A percentile compares a stretch with the other conserved stretches of the same genome.
Evolutionary conservation across 331 rosid genomes (phyloP).

Genomic region (Cydonia oblonga): DNA sequence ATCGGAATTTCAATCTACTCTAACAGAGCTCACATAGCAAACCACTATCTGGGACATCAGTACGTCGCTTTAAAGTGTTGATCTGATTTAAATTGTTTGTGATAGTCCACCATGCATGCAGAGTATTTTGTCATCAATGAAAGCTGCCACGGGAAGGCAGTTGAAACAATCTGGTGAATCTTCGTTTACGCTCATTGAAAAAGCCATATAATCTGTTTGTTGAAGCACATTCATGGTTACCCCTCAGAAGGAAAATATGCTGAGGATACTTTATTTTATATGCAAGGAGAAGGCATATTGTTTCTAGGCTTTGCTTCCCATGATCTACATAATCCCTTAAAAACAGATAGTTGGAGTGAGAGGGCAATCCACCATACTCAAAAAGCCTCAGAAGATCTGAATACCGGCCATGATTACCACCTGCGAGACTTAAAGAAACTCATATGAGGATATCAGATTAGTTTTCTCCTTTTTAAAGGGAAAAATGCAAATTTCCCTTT

Average conservation of each 20-base stretch:
- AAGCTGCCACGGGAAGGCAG: slow-evolving; percentile 82
- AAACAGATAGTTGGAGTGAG: slow-evolving; percentile 69
- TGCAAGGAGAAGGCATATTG: slow-evolving; percentile 87
- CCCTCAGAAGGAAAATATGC: slow-evolving; percentile 76
- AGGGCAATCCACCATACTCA: slow-evolving; percentile 85
- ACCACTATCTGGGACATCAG: slow-evolving; percentile 64
- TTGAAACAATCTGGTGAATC: slow-evolving; percentile 80
- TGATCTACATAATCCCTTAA: slow-evolving; percentile 90
- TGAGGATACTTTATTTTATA: slow-evolving; percentile 72
- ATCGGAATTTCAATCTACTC: too few species aligned
- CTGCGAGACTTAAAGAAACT: slow-evolving; percentile 31
- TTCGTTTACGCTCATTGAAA: slow-evolving; percentile 76
- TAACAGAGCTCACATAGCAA: slow-evolving; percentile 73
- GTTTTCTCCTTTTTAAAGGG: not conserved
- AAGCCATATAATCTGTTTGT: slow-evolving; percentile 79
- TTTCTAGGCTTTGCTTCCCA: slow-evolving; percentile 80
- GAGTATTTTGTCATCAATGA: slow-evolving; percentile 62
- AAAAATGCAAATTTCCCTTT: not conserved
- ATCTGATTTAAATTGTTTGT: slow-evolving; percentile 51
- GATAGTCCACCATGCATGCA: slow-evolving; percentile 97
- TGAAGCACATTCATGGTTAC: slow-evolving; percentile 94
- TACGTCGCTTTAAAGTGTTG: slow-evolving; percentile 41
- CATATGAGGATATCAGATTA: not conserved
- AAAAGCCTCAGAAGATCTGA: slow-evolving; percentile 74
- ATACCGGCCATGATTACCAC: slow-evolving; percentile 85